Conservation (phyloP, 768 basidiomycete species). For the Kwoniella sp. region DNA sequence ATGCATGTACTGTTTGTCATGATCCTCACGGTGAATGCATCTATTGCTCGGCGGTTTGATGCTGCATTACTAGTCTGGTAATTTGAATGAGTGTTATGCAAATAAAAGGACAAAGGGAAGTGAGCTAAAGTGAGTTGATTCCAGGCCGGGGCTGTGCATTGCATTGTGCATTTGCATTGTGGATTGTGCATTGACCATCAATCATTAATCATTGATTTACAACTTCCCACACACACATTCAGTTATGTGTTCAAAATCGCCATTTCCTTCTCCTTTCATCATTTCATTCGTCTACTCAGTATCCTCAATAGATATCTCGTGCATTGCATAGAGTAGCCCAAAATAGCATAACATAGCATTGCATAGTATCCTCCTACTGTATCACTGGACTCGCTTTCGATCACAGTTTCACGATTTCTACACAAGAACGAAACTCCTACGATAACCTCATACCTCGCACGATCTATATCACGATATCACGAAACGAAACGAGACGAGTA, state of each 20-base stretch:
- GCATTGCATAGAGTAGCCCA: not conserved
- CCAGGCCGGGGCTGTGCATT: conserved; percentile 9
- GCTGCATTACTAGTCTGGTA: too few species aligned
- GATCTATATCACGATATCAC: too few species aligned
- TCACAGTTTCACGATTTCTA: not conserved
- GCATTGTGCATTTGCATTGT: not conserved
- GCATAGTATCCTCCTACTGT: not conserved
- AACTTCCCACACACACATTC: not conserved
- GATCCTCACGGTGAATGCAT: too few species aligned
- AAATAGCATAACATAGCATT: conserved; percentile 5
- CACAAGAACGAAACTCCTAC: too few species aligned
- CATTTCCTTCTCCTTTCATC: not conserved
- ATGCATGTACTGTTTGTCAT: not conserved
- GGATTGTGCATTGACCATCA: too few species aligned
- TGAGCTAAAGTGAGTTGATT: too few species aligned
- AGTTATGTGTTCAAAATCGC: not conserved
- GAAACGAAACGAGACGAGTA: too few species aligned
- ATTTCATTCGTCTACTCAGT: not conserved
- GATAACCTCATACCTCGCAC: too few species aligned
- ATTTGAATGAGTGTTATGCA: too few species aligned
- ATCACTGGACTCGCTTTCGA: not conserved
- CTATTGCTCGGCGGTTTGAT: too few species aligned
- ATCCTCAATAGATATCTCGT: not conserved
- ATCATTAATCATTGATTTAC: too few species aligned
- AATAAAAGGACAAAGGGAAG: not conserved